phyloP scores from a whole-genome alignment of 73 alveolate genomes.

The Paramecium caudatum region DNA sequence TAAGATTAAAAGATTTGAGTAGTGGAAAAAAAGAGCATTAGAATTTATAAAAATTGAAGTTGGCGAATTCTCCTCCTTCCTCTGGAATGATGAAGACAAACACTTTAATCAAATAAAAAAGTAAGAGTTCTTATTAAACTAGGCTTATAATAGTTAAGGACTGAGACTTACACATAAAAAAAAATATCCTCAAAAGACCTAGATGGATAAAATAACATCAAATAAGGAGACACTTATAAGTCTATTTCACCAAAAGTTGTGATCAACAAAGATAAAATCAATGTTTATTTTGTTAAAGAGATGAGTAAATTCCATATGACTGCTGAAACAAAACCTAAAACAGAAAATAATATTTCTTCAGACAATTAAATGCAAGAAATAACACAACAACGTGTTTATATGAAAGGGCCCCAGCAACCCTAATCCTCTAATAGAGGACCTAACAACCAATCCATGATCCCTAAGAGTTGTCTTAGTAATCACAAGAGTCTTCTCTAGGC shows the following conservation, averaged over 20 bases:
- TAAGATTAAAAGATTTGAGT: background rate
- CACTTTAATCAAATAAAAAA: slow-evolving; percentile 17
- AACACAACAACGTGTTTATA: too few species aligned
- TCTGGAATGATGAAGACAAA: too few species aligned
- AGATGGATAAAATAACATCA: slow-evolving; percentile 39
- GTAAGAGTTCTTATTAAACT: too few species aligned
- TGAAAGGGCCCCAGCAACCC: too few species aligned
- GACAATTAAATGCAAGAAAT: too few species aligned
- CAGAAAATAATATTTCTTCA: background rate
- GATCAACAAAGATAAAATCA: slow-evolving; percentile 15
- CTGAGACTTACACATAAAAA: too few species aligned
- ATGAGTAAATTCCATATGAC: slow-evolving; percentile 28
- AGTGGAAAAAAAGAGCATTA: slow-evolving; percentile 6
- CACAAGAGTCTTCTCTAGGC: too few species aligned
- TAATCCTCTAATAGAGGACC: too few species aligned
- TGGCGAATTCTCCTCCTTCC: background rate
- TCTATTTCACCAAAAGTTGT: slow-evolving; percentile 31
- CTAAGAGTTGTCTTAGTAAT: too few species aligned
- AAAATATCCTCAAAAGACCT: slow-evolving; percentile 12
- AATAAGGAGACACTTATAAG: slow-evolving; percentile 13
- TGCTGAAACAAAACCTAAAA: background rate
- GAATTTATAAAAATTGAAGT: background rate
- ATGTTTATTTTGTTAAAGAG: slow-evolving; percentile 30
- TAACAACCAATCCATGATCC: too few species aligned
- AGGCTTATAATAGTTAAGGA: too few species aligned